Percentiles rank a stretch among this genome's conserved stretches.
Conservation (phyloP, 495 filamentous ascomycete species). For the Wilcoxina mikolae region DNA sequence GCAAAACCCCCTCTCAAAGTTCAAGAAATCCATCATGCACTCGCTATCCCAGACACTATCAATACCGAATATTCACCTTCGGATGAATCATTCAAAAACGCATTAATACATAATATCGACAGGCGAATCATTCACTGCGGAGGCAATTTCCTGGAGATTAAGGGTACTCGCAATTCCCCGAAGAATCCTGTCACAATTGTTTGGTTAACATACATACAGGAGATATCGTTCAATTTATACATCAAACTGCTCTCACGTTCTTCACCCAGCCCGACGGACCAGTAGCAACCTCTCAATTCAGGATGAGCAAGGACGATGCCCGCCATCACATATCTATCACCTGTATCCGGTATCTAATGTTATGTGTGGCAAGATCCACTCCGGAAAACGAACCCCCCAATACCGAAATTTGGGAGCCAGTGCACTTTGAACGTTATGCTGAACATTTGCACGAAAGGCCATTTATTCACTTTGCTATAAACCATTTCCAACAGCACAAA, state of each 20-base stretch:
- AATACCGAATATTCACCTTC: background rate
- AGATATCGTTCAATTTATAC: conserved; percentile 2
- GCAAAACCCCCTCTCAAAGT: background rate
- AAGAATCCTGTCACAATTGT: background rate
- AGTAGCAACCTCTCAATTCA: background rate
- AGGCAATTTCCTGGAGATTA: conserved; percentile 3
- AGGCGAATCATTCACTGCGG: conserved; percentile 1
- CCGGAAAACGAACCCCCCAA: background rate
- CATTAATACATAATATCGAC: background rate
- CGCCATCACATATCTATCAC: background rate
- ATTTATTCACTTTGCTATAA: background rate
- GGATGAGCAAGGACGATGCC: background rate
- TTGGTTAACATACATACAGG: background rate
- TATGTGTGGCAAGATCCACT: background rate
- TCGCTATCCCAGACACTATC: background rate
- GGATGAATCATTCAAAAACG: background rate
- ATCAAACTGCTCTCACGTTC: conserved; percentile 1
- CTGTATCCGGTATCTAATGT: background rate
- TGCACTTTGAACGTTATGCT: background rate
- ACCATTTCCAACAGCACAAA: no score
- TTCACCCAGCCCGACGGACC: background rate
- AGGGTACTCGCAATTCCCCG: background rate
- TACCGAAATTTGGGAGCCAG: background rate
- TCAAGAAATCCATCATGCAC: background rate
- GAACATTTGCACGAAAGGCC: background rate